Conservation (phyloP, 768 basidiomycete species). For the Galerina marginata region DNA sequence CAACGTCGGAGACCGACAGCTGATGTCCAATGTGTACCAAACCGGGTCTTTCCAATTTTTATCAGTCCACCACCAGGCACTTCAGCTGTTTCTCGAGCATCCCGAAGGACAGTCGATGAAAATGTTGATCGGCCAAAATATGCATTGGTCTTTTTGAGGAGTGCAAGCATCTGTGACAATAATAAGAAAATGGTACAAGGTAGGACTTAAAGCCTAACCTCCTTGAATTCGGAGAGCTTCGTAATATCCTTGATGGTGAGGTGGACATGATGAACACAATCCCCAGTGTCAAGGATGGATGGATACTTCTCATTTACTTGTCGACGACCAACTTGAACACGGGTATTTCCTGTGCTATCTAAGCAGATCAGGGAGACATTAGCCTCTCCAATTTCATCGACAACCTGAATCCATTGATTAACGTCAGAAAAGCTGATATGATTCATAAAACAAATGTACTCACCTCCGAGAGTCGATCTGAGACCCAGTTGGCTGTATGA, state of each 20-base stretch:
- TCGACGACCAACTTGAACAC: constrained; percentile 8
- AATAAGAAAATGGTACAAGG: background rate
- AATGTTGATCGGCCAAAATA: constrained; percentile 14
- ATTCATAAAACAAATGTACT: background rate
- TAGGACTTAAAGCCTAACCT: background rate
- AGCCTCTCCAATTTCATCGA: constrained; percentile 8
- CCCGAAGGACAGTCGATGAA: background rate
- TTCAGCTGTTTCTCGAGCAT: constrained; percentile 4
- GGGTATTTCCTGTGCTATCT: constrained; percentile 18
- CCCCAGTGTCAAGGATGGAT: constrained; percentile 14
- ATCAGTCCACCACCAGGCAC: background rate
- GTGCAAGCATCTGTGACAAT: constrained; percentile 1
- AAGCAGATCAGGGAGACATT: constrained; percentile 11
- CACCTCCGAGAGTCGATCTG: background rate
- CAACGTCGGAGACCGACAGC: background rate
- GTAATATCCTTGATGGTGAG: constrained; percentile 18
- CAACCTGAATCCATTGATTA: background rate
- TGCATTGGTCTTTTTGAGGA: constrained; percentile 6
- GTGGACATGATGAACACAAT: constrained; percentile 22
- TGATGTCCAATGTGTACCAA: constrained; percentile 17
- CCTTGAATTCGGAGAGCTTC: constrained; percentile 4
- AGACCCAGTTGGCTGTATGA: constrained; percentile 6
- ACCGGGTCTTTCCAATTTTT: constrained; percentile 17
- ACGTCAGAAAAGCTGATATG: too few relatives aligned
- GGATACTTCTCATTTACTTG: background rate